Conservation (phyloP, 106 monocot species). For the Hemerocallis citrina region DNA sequence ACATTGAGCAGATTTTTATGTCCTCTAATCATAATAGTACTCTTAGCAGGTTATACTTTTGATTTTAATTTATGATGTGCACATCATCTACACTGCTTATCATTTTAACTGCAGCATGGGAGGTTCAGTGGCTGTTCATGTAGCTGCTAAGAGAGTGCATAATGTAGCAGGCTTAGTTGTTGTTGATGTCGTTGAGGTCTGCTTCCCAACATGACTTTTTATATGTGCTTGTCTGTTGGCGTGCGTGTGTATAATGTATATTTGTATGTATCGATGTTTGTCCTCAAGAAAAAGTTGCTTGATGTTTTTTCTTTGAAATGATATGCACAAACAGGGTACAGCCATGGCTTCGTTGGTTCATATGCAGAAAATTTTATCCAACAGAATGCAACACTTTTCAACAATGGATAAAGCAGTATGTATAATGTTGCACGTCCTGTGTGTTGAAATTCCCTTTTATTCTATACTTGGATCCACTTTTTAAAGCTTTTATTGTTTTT, state of each 20-base stretch:
- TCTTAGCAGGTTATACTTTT: no score
- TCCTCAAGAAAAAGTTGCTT: background rate
- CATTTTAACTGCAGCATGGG: conserved; percentile 84
- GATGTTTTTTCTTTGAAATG: background rate
- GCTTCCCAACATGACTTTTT: conserved; percentile 13
- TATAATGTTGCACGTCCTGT: conserved; percentile 1
- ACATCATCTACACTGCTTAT: background rate
- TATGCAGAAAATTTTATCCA: conserved; percentile 95
- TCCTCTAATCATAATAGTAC: no score
- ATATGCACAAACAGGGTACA: conserved; percentile 64
- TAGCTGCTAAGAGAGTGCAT: conserved; percentile 58
- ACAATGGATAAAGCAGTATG: conserved; percentile 88
- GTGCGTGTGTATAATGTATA: background rate
- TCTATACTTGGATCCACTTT: background rate
- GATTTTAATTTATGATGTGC: background rate
- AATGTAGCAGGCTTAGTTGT: conserved; percentile 68
- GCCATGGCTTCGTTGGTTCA: conserved; percentile 90
- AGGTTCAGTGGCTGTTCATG: conserved; percentile 95
- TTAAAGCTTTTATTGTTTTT: background rate
- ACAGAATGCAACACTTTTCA: conserved; percentile 70
- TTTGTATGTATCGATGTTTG: background rate
- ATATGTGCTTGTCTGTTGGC: no score
- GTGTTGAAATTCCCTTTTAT: background rate
- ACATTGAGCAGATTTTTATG: background rate
- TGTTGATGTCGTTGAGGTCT: conserved; percentile 99